Evolutionary conservation across 2,329 filamentous ascomycete genomes (phyloP).

Genomic region (Xenoacremonium recifei): DNA sequence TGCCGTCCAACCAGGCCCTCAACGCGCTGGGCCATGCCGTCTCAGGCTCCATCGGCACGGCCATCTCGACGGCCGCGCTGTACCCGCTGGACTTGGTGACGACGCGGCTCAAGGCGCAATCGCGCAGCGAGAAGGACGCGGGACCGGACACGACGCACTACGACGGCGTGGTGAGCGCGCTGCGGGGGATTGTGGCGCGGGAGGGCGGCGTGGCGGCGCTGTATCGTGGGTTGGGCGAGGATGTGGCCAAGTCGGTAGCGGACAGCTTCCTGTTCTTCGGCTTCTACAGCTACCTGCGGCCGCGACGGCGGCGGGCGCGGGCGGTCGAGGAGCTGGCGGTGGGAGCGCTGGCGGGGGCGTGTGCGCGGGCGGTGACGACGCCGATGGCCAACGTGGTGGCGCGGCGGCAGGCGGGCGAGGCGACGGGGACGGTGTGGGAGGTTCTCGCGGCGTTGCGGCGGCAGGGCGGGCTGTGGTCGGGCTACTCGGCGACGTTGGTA

Average conservation of each 20-base stretch:
- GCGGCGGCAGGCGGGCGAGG: constrained; percentile 68
- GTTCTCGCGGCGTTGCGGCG: constrained; percentile 62
- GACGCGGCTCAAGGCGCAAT: constrained; percentile 78
- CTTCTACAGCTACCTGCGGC: constrained; percentile 62
- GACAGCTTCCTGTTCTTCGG: constrained; percentile 88
- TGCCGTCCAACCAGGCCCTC: constrained; percentile 43
- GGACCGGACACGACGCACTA: constrained; percentile 56
- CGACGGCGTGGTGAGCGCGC: constrained; percentile 64
- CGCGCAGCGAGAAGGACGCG: constrained; percentile 51
- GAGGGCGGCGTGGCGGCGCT: constrained; percentile 72
- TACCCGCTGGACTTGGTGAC: constrained; percentile 83
- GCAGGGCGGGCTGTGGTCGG: constrained; percentile 84
- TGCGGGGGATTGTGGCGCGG: constrained; percentile 65
- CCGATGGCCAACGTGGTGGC: constrained; percentile 82
- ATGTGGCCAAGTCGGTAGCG: constrained; percentile 64
- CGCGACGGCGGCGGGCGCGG: constrained; percentile 47
- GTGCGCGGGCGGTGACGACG: constrained; percentile 73
- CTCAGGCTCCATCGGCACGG: constrained; percentile 75
- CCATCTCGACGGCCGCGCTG: constrained; percentile 73
- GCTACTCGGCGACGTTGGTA: constrained; percentile 77
- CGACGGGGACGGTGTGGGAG: constrained; percentile 43
- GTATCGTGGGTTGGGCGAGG: constrained; percentile 63
- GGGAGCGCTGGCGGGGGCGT: constrained; percentile 71
- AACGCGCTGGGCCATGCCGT: constrained; percentile 79
- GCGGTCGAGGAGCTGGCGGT: constrained; percentile 72